Base-by-base conservation (phyloP, 768 basidiomycete genomes). In the Pleurotus salmoneostramineus region DNA sequence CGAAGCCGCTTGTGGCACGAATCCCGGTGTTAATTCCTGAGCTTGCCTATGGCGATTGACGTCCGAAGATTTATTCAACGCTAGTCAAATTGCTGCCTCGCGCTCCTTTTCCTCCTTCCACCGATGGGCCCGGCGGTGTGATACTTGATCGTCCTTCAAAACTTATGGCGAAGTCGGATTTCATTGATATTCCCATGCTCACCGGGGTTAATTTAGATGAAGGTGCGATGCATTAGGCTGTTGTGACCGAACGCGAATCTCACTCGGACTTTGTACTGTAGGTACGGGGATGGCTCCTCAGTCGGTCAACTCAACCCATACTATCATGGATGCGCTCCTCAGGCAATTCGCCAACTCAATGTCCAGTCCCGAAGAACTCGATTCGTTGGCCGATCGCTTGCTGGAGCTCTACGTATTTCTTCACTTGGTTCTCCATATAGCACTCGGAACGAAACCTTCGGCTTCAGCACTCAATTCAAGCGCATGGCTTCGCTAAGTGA, bases 361-460 rank as follows among this genome's bases (percentile, higher is more conserved):
- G 34, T 63, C 60, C 12, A 60, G 64, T 14, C 61, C 62, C 17
- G 59, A 46, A 3, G 62, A 58, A 5, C 61, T 73, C 4, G 48
- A 60, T 12, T 51, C 49, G 2, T 69, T 69, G 1, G 60, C 67
- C 2, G 62, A 70, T 6, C 58, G 57, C 14, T 32, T 79, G 0
- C 57, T 78, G 0, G 58, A 73, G 15, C 61, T 77, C 2, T 81
- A 81, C 61, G 77, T 56, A 63, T 68, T 34, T 74, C 79, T 15
- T 64, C 75, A 11, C 57, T 69, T 33, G 80, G 80, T 3, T 75
- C 76, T 0, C 81, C 81, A 0, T 82, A 72, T 59, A 69, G 68
- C 14, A 81, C 79, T 3, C 77, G 80, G 4, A 71, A 74, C 58
- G 63, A 77, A n/a, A 76, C 77, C 0, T 80, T 79, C 57, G 78